Conservation (phyloP, 176 grass and related monocot species). For the Cymbopogon citratus region DNA sequence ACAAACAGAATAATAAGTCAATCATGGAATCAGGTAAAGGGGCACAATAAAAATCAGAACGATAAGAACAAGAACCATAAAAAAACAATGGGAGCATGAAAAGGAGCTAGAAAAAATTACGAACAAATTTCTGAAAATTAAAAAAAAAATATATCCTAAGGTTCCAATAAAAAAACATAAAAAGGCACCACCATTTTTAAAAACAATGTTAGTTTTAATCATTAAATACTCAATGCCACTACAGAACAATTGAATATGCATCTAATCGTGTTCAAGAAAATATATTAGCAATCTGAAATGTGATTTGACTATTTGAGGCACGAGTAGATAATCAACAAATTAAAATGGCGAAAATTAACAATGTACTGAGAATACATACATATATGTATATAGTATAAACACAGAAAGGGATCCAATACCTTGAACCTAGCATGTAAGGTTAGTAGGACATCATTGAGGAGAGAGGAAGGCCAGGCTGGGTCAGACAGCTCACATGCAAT, state of each 20-base stretch:
- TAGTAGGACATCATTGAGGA: slow-evolving; percentile 93
- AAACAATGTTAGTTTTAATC: background rate
- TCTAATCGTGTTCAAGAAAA: background rate
- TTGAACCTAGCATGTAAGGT: slow-evolving; percentile 99
- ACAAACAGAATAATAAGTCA: slow-evolving; percentile 31
- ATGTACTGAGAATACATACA: background rate
- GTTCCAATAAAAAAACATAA: background rate
- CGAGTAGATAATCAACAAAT: slow-evolving; percentile 9
- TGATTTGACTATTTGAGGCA: slow-evolving; percentile 1
- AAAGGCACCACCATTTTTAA: background rate
- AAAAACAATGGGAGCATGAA: background rate
- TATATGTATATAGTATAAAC: slow-evolving; percentile 16
- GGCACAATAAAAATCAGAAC: slow-evolving; percentile 8
- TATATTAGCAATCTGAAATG: background rate
- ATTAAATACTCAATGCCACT: background rate
- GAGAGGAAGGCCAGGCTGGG: slow-evolving; percentile 91
- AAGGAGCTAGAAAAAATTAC: background rate
- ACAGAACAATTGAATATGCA: slow-evolving; percentile 9
- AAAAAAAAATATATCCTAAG: too few relatives aligned
- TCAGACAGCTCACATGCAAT: slow-evolving; percentile 98
- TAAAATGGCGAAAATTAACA: slow-evolving; percentile 30
- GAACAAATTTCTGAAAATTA: slow-evolving; percentile 10
- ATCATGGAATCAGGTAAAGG: slow-evolving; percentile 2
- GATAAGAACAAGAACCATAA: slow-evolving; percentile 2
- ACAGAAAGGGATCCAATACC: slow-evolving; percentile 40